Base-by-base conservation (phyloP, 1,139 yeast species). In the Hanseniaspora sp. region DNA sequence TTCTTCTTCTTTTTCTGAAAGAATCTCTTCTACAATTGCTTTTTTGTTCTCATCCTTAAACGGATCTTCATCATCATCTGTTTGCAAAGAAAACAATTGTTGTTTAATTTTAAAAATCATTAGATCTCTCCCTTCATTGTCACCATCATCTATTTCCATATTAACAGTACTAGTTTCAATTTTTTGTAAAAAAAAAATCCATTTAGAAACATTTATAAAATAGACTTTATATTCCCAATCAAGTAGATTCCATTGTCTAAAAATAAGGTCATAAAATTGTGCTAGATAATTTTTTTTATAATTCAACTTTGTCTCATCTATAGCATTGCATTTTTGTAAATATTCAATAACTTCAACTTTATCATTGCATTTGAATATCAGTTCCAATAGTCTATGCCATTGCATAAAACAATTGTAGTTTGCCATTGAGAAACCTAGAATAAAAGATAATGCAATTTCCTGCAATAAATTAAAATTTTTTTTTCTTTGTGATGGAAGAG, bases 341-440 rank as follows among this genome's bases (percentile, higher is more conserved):
- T 18, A 39, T 39, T 39, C n/a, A 11, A 39, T 39, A 8, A 39
- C 11, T 3, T 17, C 42, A 17, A 39, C 29, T 28, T 44, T 37
- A 33, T 51, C 38, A 12, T 45, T 43, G 29, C 39, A 31, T 17
- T 39, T 51, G 39, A 11, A 62, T 13, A 73, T 15, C 12, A 75
- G 58, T 47, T 69, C 69, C 7, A 73, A 56, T 35, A 74, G 58
- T 46, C 63, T 67, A 45, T 71, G 67, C 78, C 78, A 75, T 54
- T 74, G 78, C 52, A 69, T 62, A 29, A 73, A 71, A 17, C 74
- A 70, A 3, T 76, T 71, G 57, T 71, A 73, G 59, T 74, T 76
- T 9, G 74, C 77, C 59, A 74, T 69, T 9, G 71, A 55, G 28
- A 71, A 55, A 56, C 67, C 63, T 55, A 70, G 64, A 15, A 73